phyloP scores from a whole-genome alignment of 495 filamentous ascomycete genomes.

The Clavariopsis aquatica region DNA sequence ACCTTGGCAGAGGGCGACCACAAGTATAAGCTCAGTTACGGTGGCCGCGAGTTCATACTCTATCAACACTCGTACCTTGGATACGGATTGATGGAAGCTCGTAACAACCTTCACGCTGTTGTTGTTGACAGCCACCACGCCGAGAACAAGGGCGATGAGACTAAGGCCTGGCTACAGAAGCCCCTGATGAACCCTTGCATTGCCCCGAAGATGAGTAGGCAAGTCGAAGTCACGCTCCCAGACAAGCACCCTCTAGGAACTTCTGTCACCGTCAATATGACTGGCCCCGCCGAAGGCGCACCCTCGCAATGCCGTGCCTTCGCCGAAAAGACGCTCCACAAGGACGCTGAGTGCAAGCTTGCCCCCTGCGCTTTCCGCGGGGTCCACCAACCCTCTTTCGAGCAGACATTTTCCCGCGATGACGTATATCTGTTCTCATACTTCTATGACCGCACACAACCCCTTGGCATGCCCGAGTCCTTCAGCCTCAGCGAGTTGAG shows the following conservation, averaged over 20 bases:
- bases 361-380: slow-evolving; percentile 97
- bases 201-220: slow-evolving; percentile 69
- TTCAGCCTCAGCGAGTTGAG: slow-evolving; percentile 87
- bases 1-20: slow-evolving; percentile 86
- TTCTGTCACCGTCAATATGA: slow-evolving; percentile 74
- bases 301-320: slow-evolving; percentile 86
- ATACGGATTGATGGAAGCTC: slow-evolving; percentile 93
- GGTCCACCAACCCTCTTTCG: slow-evolving; percentile 87
- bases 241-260: slow-evolving; percentile 62
- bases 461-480: slow-evolving; percentile 91
- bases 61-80: slow-evolving; percentile 99
- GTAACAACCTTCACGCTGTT: slow-evolving; percentile 74
- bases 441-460: slow-evolving; percentile 91
- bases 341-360: slow-evolving; percentile 77
- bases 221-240: slow-evolving; percentile 67
- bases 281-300: slow-evolving; percentile 68
- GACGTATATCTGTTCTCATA: slow-evolving; percentile 97
- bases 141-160: slow-evolving; percentile 49
- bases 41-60: slow-evolving; percentile 85
- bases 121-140: slow-evolving; percentile 64
- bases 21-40: slow-evolving; percentile 90
- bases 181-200: slow-evolving; percentile 89
- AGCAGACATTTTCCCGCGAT: slow-evolving; percentile 87
- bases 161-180: slow-evolving; percentile 57
- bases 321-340: slow-evolving; percentile 86